These are phyloP conservation scores for Beauveria rudraprayagi DNA, from an alignment of 2,329 filamentous ascomycete genomes.

Conservation along the genomic window DNA sequence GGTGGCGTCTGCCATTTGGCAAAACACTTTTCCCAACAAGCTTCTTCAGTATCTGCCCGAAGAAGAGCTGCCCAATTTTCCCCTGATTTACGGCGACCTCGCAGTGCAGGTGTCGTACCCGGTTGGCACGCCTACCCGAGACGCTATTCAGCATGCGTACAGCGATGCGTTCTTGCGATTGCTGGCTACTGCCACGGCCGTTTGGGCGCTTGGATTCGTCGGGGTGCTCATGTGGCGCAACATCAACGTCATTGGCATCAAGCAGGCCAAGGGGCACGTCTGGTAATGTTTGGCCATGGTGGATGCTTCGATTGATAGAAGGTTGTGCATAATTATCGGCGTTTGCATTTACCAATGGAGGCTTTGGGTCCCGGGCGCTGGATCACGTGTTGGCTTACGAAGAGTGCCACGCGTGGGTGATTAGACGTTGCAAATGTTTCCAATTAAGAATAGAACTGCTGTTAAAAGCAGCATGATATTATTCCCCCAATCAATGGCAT, in stretches of 20 bases:
- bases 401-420: too few species aligned
- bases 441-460: too few species aligned
- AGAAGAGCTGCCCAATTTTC: conserved; percentile 26
- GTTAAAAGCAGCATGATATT: too few species aligned
- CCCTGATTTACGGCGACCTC: conserved; percentile 45
- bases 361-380: too few species aligned
- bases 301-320: neutral
- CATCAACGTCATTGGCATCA: conserved; percentile 39
- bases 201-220: conserved; percentile 25
- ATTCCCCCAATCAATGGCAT: too few species aligned
- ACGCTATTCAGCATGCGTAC: conserved; percentile 52
- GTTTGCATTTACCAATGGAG: neutral
- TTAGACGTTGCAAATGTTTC: too few species aligned
- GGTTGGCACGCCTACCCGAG: conserved; percentile 33
- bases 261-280: conserved; percentile 39
- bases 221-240: conserved; percentile 40
- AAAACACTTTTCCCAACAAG: conserved; percentile 28
- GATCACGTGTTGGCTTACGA: too few species aligned
- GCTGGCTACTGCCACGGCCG: conserved; percentile 29
- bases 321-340: neutral
- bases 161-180: conserved; percentile 42
- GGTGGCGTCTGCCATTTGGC: conserved; percentile 25
- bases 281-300: conserved; percentile 17
- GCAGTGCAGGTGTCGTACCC: conserved; percentile 42
- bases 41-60: conserved; percentile 43